Conservation (phyloP, 805 yeast species). For the Saturnispora ahearnii region DNA sequence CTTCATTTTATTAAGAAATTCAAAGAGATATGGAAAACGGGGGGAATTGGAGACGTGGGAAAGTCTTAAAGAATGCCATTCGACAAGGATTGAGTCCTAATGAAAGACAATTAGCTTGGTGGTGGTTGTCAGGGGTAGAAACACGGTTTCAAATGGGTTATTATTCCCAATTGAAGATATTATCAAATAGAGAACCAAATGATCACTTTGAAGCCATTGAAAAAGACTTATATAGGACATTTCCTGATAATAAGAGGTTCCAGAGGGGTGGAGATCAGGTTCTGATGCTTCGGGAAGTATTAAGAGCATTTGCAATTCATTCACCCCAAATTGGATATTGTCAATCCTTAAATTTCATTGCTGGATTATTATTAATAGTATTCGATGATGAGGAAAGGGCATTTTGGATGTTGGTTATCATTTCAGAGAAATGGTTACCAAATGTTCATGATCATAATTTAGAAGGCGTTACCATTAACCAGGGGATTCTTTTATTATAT, state of each 20-base stretch:
- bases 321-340: constrained; percentile 93
- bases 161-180: background rate
- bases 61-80: background rate
- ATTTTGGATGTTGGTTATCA: constrained; percentile 92
- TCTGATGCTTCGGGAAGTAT: constrained; percentile 68
- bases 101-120: background rate
- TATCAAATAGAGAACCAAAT: background rate
- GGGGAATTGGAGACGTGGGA: constrained; percentile 1
- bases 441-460: constrained; percentile 84
- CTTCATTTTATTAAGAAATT: background rate
- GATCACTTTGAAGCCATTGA: constrained; percentile 78
- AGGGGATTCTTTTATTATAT: constrained; percentile 86
- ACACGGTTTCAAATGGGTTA: background rate
- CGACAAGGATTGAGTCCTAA: background rate
- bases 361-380: constrained; percentile 75
- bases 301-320: constrained; percentile 74
- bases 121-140: constrained; percentile 3
- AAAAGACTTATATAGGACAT: constrained; percentile 86
- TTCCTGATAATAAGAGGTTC: constrained; percentile 86
- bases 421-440: constrained; percentile 78
- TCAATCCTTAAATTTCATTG: constrained; percentile 87
- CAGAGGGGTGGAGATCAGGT: constrained; percentile 41
- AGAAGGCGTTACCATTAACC: constrained; percentile 93
- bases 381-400: constrained; percentile 88
- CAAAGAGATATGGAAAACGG: background rate